phyloP scores from a whole-genome alignment of 495 filamentous ascomycete species.

The Hapsidospora chrysogenum region DNA sequence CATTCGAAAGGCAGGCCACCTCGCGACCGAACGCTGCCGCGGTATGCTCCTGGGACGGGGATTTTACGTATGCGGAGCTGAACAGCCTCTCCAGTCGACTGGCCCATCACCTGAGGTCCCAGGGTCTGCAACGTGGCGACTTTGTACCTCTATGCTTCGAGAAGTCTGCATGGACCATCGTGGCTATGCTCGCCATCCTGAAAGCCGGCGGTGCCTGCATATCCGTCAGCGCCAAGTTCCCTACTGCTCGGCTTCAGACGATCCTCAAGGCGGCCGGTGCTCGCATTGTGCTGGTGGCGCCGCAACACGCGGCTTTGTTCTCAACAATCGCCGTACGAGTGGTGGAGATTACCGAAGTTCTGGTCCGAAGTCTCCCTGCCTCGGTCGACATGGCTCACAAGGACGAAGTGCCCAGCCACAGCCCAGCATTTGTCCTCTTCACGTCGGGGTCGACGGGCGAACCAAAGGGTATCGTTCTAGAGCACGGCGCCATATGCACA shows the following conservation, averaged over 20 bases:
- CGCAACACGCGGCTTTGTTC: neutral
- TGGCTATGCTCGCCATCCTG: neutral
- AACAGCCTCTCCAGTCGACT: neutral
- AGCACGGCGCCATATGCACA: slow-evolving; percentile 20
- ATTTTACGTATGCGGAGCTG: slow-evolving; percentile 13
- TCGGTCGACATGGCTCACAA: neutral
- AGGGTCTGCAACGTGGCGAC: neutral
- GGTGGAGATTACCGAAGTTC: neutral
- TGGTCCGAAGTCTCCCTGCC: too few species aligned
- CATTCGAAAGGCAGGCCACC: neutral
- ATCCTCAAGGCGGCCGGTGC: neutral
- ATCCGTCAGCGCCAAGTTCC: neutral
- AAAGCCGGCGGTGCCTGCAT: slow-evolving; percentile 1
- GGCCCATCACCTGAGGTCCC: neutral
- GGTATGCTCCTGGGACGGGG: slow-evolving; percentile 20
- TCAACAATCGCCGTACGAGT: too few species aligned
- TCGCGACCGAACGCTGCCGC: slow-evolving; percentile 5
- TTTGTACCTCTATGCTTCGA: slow-evolving; percentile 1
- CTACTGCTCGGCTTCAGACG: neutral
- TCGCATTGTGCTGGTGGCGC: neutral
- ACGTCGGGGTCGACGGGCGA: slow-evolving; percentile 38
- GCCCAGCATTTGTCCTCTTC: slow-evolving; percentile 28
- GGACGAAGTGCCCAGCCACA: neutral
- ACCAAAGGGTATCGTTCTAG: slow-evolving; percentile 24
- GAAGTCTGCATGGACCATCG: slow-evolving; percentile 1